These are phyloP conservation scores for Penicillium dipodomyicola DNA, from an alignment of 495 filamentous ascomycete species.

Conservation along the genomic window DNA sequence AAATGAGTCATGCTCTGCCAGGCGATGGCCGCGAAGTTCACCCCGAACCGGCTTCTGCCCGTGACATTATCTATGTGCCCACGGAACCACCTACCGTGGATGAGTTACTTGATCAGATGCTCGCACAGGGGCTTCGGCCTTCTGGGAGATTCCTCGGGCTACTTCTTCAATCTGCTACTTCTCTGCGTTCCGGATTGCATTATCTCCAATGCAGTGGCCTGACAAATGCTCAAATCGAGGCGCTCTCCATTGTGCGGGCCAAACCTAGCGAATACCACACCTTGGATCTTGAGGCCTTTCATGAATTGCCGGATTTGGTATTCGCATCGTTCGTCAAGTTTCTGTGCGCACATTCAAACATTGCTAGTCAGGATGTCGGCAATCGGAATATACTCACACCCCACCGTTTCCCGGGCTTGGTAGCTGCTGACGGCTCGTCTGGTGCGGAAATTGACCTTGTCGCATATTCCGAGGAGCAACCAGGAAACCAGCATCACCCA, in stretches of 20 bases:
- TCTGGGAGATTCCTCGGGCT: conserved; percentile 43
- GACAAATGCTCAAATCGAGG: conserved; percentile 32
- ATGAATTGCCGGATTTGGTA: conserved; percentile 38
- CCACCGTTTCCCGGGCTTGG: conserved; percentile 35
- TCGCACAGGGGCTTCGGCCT: conserved; percentile 44
- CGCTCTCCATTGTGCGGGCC: conserved; percentile 31
- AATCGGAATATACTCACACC: conserved; percentile 25
- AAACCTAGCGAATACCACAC: conserved; percentile 17
- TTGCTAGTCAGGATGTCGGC: neutral
- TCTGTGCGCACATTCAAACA: conserved; percentile 35
- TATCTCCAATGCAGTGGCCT: conserved; percentile 42
- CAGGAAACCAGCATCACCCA: conserved; percentile 23
- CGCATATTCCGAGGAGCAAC: conserved; percentile 20
- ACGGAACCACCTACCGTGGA: conserved; percentile 54
- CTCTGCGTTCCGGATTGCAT: conserved; percentile 38
- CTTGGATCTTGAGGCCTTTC: conserved; percentile 22
- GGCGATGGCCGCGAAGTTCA: conserved; percentile 61
- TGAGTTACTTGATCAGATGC: conserved; percentile 55
- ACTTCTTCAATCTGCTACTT: conserved; percentile 45
- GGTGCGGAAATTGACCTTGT: conserved; percentile 19
- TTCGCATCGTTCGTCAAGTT: conserved; percentile 52
- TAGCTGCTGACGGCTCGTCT: conserved; percentile 8
- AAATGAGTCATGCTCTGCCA: conserved; percentile 41
- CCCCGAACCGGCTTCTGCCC: conserved; percentile 53
- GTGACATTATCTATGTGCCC: conserved; percentile 57